These are phyloP conservation scores for Anisodus acutangulus DNA, from an alignment of 257 asterid species.

Conservation along the genomic window DNA sequence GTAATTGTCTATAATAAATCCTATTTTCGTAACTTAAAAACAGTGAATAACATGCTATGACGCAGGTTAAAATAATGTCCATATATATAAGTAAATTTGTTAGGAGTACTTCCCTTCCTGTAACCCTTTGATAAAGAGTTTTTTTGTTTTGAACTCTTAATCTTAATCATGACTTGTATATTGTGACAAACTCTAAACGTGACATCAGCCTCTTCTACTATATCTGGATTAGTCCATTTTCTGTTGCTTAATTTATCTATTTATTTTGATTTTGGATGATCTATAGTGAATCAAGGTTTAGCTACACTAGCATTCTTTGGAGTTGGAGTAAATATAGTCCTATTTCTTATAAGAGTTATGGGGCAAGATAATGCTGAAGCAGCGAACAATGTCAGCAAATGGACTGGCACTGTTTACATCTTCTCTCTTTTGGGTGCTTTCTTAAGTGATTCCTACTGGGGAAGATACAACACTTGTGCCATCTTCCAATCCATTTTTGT, in stretches of 20 bases:
- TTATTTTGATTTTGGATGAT: background rate
- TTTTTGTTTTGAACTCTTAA: no score
- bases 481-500: slow-evolving; percentile 83
- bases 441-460: slow-evolving; percentile 93
- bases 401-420: slow-evolving; percentile 94
- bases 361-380: slow-evolving; percentile 94
- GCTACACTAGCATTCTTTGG: slow-evolving; percentile 95
- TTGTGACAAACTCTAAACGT: no score
- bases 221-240: background rate
- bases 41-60: no score
- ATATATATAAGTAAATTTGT: no score
- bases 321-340: slow-evolving; percentile 83
- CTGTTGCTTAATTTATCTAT: background rate
- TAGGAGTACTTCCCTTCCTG: no score
- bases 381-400: slow-evolving; percentile 85
- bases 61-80: no score
- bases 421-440: slow-evolving; percentile 92
- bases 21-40: no score
- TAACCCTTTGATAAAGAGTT: no score
- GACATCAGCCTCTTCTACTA: background rate
- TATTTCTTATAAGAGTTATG: slow-evolving; percentile 79
- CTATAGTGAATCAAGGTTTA: slow-evolving; percentile 82
- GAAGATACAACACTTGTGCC: slow-evolving; percentile 84
- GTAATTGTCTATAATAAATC: no score
- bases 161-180: no score